Conservation (phyloP, 1,139 yeast genomes). For the Taphrina flavorubra region DNA sequence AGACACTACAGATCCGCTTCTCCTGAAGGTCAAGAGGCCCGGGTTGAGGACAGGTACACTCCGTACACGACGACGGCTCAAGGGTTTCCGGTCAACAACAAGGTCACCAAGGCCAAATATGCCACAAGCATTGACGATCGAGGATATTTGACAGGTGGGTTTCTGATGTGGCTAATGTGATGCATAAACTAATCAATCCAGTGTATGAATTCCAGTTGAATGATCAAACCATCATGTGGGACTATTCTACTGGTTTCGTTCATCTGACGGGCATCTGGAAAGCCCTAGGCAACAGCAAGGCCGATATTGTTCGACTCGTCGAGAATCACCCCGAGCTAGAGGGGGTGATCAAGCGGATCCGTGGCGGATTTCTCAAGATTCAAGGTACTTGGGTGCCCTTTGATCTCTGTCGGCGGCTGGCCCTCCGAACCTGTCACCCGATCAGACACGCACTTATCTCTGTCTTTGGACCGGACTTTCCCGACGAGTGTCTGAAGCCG, state of each 20-base stretch:
- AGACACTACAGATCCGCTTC: conserved; percentile 9
- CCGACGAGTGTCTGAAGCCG: conserved; percentile 71
- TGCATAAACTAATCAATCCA: conserved; percentile 2
- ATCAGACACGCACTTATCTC: conserved; percentile 80
- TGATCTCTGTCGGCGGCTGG: conserved; percentile 69
- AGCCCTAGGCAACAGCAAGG: conserved; percentile 69
- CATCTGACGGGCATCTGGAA: conserved; percentile 94
- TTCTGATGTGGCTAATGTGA: not conserved
- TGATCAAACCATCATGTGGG: conserved; percentile 81
- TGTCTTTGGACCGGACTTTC: conserved; percentile 76
- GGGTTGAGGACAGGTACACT: conserved; percentile 3
- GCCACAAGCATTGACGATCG: conserved; percentile 77
- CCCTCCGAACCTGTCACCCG: conserved; percentile 75
- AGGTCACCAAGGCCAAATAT: conserved; percentile 51
- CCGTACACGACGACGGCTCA: conserved; percentile 34
- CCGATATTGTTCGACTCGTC: conserved; percentile 74
- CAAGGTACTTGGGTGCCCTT: conserved; percentile 96
- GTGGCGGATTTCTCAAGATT: conserved; percentile 91
- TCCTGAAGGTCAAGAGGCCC: conserved; percentile 5
- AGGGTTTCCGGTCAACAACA: conserved; percentile 36
- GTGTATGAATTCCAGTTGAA: conserved; percentile 75
- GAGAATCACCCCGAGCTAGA: conserved; percentile 74
- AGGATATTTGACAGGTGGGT: conserved; percentile 60
- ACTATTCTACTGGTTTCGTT: conserved; percentile 82
- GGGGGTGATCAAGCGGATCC: conserved; percentile 72